Conservation (phyloP, 2,329 filamentous ascomycete species). For the Conoideocrella luteorostrata region DNA sequence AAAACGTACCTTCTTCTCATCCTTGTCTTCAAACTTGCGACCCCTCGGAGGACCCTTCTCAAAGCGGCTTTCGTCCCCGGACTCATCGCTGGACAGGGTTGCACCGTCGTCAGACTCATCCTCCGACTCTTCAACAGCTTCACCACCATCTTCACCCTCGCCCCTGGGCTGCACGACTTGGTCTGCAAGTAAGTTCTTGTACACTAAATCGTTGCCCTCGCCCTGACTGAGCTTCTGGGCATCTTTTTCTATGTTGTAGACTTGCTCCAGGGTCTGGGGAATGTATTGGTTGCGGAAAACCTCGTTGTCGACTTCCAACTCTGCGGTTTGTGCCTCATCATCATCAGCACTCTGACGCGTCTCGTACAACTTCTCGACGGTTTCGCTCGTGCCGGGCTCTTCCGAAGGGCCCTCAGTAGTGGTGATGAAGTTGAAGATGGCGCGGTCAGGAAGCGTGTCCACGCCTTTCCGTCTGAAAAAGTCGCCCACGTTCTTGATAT, state of each 20-base stretch:
- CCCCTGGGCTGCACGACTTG: constrained; percentile 42
- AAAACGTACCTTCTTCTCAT: constrained; percentile 64
- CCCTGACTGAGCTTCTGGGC: constrained; percentile 70
- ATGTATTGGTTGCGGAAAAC: constrained; percentile 97
- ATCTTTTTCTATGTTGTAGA: constrained; percentile 93
- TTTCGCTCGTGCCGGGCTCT: constrained; percentile 52
- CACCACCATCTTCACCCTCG: constrained; percentile 33
- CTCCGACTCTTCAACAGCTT: constrained; percentile 30
- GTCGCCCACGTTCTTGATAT: constrained; percentile 93
- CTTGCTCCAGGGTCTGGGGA: constrained; percentile 88
- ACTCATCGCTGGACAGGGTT: constrained; percentile 36
- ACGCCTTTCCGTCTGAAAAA: constrained; percentile 88
- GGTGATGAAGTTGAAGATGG: constrained; percentile 80
- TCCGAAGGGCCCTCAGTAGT: constrained; percentile 52
- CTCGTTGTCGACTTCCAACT: constrained; percentile 73
- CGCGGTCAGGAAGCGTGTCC: constrained; percentile 69
- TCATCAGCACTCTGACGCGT: constrained; percentile 42
- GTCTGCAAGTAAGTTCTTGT: constrained; percentile 75
- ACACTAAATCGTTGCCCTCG: constrained; percentile 71
- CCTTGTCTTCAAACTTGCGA: constrained; percentile 85
- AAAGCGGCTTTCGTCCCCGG: constrained; percentile 48
- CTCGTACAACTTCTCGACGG: constrained; percentile 62
- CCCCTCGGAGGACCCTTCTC: constrained; percentile 67
- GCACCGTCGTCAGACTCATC: constrained; percentile 44
- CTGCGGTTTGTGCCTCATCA: constrained; percentile 43